Conservation (phyloP, 148 eudicot species). For the Suaeda aralocaspica region DNA sequence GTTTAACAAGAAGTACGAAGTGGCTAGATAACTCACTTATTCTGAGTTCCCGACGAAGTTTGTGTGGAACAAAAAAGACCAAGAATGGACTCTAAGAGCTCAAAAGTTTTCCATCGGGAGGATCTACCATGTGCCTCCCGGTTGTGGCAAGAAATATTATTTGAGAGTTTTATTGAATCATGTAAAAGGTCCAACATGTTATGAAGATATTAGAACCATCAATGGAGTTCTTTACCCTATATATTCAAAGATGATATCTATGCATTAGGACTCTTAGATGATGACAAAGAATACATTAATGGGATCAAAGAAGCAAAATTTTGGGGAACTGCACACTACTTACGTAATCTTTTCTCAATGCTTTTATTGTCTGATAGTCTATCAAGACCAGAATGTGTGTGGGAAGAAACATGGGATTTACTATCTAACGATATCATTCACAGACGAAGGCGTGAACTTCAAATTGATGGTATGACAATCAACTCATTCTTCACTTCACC, state of each 20-base stretch:
- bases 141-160: too few relatives aligned
- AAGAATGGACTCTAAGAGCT: neutral
- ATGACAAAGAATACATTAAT: slow-evolving; percentile 20
- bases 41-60: slow-evolving; percentile 11
- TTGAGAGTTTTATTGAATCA: too few relatives aligned
- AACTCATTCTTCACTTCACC: too few relatives aligned
- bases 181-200: too few relatives aligned
- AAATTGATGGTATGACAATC: neutral
- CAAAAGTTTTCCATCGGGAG: neutral
- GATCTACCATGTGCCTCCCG: neutral
- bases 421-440: neutral
- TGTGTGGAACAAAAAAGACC: neutral
- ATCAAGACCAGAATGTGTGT: neutral
- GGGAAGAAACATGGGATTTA: slow-evolving; percentile 13
- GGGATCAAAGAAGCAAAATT: slow-evolving; percentile 5
- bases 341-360: slow-evolving; percentile 4
- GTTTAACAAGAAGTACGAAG: neutral
- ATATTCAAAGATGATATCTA: neutral
- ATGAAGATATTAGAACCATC: too few relatives aligned
- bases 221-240: too few relatives aligned
- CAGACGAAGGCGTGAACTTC: neutral
- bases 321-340: neutral
- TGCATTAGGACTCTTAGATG: slow-evolving; percentile 6
- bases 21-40: slow-evolving; percentile 9
- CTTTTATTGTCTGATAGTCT: neutral